phyloP scores from a whole-genome alignment of 495 filamentous ascomycete genomes.

The Penicillium alfredii region DNA sequence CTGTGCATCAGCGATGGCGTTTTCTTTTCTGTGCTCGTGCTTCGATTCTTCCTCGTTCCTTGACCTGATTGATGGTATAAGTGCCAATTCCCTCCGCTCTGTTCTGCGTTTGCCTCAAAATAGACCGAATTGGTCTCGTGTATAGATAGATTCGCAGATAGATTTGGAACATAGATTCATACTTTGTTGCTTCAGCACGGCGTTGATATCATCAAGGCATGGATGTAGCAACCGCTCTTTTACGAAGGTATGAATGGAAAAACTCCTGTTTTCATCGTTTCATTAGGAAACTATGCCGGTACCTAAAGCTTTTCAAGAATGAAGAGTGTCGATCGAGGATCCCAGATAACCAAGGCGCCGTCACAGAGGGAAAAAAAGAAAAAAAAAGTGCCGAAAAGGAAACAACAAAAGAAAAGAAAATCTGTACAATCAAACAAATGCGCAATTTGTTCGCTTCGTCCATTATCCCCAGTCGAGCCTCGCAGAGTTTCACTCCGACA shows the following conservation, averaged over 20 bases:
- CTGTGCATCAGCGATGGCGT: slow-evolving; percentile 35
- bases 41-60: slow-evolving; percentile 3
- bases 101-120: neutral
- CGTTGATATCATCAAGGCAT: no score
- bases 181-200: no score
- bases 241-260: slow-evolving; percentile 1
- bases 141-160: slow-evolving; percentile 14
- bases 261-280: slow-evolving; percentile 26
- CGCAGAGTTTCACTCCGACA: no score
- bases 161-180: slow-evolving; percentile 8
- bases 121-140: neutral
- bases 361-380: slow-evolving; percentile 20
- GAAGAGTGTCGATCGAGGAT: slow-evolving; percentile 24
- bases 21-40: slow-evolving; percentile 6
- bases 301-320: slow-evolving; percentile 20
- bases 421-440: slow-evolving; percentile 31
- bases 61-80: slow-evolving; percentile 1
- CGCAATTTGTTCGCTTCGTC: slow-evolving; percentile 21
- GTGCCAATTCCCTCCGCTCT: no score
- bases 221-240: no score
- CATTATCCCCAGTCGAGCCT: slow-evolving; percentile 4
- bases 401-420: slow-evolving; percentile 11
- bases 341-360: slow-evolving; percentile 27
- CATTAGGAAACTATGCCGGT: slow-evolving; percentile 29
- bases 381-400: slow-evolving; percentile 13